Conservation (phyloP, 495 filamentous ascomycete genomes). For the Chaetomidium leptoderma region DNA sequence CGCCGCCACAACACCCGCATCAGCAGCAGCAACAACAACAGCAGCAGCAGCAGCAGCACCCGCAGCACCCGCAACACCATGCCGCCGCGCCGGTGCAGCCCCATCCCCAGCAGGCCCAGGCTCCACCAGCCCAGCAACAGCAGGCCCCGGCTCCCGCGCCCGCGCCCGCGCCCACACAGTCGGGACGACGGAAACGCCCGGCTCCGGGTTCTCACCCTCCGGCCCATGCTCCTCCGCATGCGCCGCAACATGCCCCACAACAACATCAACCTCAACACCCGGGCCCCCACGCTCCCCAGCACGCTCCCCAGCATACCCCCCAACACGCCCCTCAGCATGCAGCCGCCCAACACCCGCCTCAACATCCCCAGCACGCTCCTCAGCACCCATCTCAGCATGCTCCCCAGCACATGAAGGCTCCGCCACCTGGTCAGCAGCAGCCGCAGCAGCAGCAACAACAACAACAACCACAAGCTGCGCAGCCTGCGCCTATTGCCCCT, state of each 20-base stretch:
- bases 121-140: slow-evolving; percentile 38
- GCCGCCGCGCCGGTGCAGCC: slow-evolving; percentile 29
- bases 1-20: slow-evolving; percentile 31
- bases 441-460: slow-evolving; percentile 23
- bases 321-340: slow-evolving; percentile 22
- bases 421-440: slow-evolving; percentile 21
- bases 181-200: slow-evolving; percentile 29
- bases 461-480: slow-evolving; percentile 17
- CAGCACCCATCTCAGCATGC: slow-evolving; percentile 27
- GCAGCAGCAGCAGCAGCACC: slow-evolving; percentile 29
- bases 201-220: slow-evolving; percentile 26
- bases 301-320: slow-evolving; percentile 17
- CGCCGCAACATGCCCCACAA: not conserved
- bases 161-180: not conserved
- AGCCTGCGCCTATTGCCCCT: slow-evolving; percentile 26
- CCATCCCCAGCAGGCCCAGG: slow-evolving; percentile 29
- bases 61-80: slow-evolving; percentile 27
- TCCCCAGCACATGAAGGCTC: slow-evolving; percentile 20
- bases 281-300: slow-evolving; percentile 15
- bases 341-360: slow-evolving; percentile 10
- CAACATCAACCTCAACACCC: slow-evolving; percentile 9
- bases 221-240: slow-evolving; percentile 5
- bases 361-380: slow-evolving; percentile 25
- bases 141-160: slow-evolving; percentile 39
- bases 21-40: slow-evolving; percentile 29